Base-by-base conservation (phyloP, 768 basidiomycete genomes). In the Ramaria sp. region DNA sequence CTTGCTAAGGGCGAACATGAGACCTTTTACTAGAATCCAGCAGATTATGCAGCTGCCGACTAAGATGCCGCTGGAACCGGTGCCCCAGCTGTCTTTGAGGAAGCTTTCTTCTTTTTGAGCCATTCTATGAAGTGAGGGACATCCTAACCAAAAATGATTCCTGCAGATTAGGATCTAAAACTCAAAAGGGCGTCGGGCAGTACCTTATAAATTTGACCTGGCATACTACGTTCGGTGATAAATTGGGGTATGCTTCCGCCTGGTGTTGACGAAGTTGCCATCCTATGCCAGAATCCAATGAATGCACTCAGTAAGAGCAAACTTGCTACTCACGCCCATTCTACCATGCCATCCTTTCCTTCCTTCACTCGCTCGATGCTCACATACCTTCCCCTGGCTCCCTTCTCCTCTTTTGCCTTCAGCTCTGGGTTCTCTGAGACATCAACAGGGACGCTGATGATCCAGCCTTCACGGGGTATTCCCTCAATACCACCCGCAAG, bases 181-280 rank as follows among this genome's bases (percentile, higher is more conserved):
- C 19, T 7, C 39, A 24, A 19, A 0, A 45, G 7, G 9, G 54
- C 27, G 6, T 37, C 39, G 13, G n/a, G 30, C 2, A 53, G 15
- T 67, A 87, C 87, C 61, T 76, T 70, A 12, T 84, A 75, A 56
- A 89, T 85, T 61, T 78, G 77, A 58, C 81, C 73, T 3, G 79
- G 72, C 76, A 89, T 77, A 31, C 75, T 76, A 57, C 68, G 73
- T 60, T 88, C 83, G 3, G 77, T 77, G 58, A 89, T 57, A 60
- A 84, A 86, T 15, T 72, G 69, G 0, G 87, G 87, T 45, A 89
- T 82, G 53, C 67, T 75, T 22, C 88, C 88, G 24, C 84, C 86
- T 12, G 85, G 79, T 2, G 78, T 80, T 62, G 83, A 84, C 24
- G 84, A 82, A 1, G 85, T 86, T 2, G 86, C 87, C 87, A 90